Evolutionary conservation across 192 early-diverging fungal species (phyloP), one percentile per base, ranked within the genome.

Genomic region (Kickxella alabastrina): DNA sequence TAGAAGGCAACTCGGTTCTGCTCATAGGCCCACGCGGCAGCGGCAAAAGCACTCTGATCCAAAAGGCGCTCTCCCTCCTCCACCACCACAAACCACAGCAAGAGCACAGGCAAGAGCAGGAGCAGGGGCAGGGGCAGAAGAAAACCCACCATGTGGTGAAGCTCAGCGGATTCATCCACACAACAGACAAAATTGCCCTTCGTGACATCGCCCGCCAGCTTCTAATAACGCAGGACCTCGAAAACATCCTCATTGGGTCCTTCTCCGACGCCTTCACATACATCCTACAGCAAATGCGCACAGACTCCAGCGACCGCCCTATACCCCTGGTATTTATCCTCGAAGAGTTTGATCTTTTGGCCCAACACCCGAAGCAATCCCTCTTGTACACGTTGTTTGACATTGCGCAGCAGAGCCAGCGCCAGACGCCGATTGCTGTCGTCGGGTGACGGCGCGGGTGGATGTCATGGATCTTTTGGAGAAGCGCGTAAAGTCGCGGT

Each of bases 341-440:
- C 35, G 95, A 99, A 36, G 92, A 95, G 56, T 90, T 99, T 65
- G 93, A 97, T 67, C 59, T 89, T 26, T 91, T 99, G 70, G 87
- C 91, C 0, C 80, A 87, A 46, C 92, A 96, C 50, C 83, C 89
- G n/a, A 94, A 92, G 44, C 93, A 99, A 56, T 80, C 86, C 2
- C 75, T 99, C 19, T 71, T 99, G 6, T 97, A 99, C 58, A 97
- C 92, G 50, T 66, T 99, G 19, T 91, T 99, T 73, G 95, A 97
- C 58, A 79, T 89, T 34, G 84, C 85, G 12, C 91, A n/a, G n/a
- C n/a, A 93, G 67, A 89, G 81, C 57, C 81, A 84, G 48, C n/a
- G n/a, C n/a, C 83, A 87, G 48, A 88, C 81, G 35, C 91, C 92
- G 0, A 79, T 99, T 41, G 86, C 85, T 6, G 90, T 97, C 3